Conservation (phyloP, 2,329 filamentous ascomycete genomes). For the Ophiosphaerella herpotricha region DNA sequence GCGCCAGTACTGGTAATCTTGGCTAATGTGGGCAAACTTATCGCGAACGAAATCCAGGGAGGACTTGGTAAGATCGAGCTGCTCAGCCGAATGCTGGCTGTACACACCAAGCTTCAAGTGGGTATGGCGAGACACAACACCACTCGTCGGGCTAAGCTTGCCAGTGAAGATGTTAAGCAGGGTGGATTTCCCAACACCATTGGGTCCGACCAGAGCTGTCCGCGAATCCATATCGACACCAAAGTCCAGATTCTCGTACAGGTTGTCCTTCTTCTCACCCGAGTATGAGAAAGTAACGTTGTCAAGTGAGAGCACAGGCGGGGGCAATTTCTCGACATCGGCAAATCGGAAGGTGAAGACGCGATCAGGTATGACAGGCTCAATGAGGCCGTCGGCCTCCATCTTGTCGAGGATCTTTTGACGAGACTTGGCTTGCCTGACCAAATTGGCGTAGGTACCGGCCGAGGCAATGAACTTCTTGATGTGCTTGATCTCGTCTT, state of each 20-base stretch:
- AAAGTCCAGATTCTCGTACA: conserved; percentile 95
- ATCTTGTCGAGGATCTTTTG: conserved; percentile 99
- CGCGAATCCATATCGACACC: conserved; percentile 99
- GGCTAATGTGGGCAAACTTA: conserved; percentile 85
- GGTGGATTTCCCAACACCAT: conserved; percentile 99
- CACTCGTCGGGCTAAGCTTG: conserved; percentile 82
- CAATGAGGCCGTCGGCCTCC: conserved; percentile 98
- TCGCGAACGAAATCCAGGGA: conserved; percentile 96
- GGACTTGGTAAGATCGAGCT: conserved; percentile 97
- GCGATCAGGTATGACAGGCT: conserved; percentile 81
- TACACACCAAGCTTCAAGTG: conserved; percentile 98
- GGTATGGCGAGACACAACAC: conserved; percentile 86
- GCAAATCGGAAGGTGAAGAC: conserved; percentile 98
- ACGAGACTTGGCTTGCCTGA: conserved; percentile 96
- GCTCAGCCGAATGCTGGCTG: conserved; percentile 97
- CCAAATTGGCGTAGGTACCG: conserved; percentile 99
- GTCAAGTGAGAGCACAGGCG: conserved; percentile 94
- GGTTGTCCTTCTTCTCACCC: conserved; percentile 82
- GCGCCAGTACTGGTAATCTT: conserved; percentile 99
- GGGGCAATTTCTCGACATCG: conserved; percentile 98
- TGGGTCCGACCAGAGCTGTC: conserved; percentile 94
- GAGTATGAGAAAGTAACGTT: conserved; percentile 98
- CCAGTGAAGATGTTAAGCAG: conserved; percentile 95
- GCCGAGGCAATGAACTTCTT: conserved; percentile 99
- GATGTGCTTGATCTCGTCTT: conserved; percentile 98